phyloP scores from a whole-genome alignment of 2,329 filamentous ascomycete genomes.

The Pseudogymnoascus sp. region DNA sequence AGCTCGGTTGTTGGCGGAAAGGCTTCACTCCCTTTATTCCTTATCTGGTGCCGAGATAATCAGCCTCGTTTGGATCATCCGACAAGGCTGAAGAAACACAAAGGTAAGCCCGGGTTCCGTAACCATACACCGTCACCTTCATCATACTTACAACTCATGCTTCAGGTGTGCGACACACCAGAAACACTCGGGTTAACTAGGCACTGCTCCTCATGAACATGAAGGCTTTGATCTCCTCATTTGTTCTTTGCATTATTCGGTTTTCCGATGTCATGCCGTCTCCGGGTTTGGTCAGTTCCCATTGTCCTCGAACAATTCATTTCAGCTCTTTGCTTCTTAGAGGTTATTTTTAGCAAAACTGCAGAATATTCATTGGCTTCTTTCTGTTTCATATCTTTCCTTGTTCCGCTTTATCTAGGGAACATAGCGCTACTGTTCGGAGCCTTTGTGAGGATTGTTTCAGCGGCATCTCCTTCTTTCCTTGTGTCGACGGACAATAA shows the following conservation, averaged over 20 bases:
- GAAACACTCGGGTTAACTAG: neutral
- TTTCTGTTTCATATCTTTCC: neutral
- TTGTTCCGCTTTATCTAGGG: neutral
- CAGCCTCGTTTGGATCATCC: neutral
- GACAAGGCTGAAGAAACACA: neutral
- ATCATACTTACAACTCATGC: neutral
- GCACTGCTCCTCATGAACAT: neutral
- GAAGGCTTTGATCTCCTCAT: neutral
- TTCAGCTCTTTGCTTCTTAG: neutral
- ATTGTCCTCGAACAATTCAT: neutral
- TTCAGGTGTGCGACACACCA: neutral
- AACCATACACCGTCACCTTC: neutral
- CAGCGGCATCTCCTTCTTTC: neutral
- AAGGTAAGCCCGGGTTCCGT: no score
- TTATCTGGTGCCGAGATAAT: neutral
- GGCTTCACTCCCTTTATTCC: neutral
- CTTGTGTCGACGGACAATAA: neutral
- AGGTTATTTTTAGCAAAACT: neutral
- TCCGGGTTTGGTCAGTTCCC: neutral
- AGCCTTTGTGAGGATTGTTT: neutral
- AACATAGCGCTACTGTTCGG: neutral
- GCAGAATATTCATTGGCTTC: neutral
- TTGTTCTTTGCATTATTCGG: neutral
- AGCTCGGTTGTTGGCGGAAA: neutral
- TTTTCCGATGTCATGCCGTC: neutral